Percentiles rank a stretch among this genome's conserved stretches.
Conservation (phyloP, 23 red algal genomes). For the Gracilaria vermiculophylla region DNA sequence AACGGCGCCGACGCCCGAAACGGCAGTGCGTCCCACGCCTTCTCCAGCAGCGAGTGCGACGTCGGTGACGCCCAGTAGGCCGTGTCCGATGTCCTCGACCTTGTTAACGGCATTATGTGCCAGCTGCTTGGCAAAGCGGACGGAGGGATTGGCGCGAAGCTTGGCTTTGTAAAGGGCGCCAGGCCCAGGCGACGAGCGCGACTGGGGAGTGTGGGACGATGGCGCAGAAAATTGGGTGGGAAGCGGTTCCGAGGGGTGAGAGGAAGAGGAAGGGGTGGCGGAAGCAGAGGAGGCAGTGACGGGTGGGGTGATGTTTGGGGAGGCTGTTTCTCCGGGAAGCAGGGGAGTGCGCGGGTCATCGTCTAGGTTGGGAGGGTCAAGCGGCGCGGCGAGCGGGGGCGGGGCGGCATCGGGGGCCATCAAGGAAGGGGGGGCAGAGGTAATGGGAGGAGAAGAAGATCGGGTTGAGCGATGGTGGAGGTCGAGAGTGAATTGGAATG, state of each 20-base stretch:
- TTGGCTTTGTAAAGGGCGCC: neutral
- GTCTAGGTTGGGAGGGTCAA: neutral
- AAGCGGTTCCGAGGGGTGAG: neutral
- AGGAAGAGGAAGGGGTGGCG: neutral
- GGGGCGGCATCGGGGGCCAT: neutral
- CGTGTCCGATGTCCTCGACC: constrained; percentile 69
- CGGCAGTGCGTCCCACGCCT: constrained; percentile 49
- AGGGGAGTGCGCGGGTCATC: neutral
- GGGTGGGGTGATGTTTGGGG: no score
- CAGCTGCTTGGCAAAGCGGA: constrained; percentile 48
- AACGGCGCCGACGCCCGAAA: constrained; percentile 51
- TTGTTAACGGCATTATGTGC: constrained; percentile 68
- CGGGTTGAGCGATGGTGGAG: neutral
- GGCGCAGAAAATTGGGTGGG: neutral
- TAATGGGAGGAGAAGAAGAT: no score
- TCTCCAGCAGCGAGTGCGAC: constrained; percentile 35
- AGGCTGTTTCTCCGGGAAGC: neutral
- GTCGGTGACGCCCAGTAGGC: constrained; percentile 61
- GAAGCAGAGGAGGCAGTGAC: neutral
- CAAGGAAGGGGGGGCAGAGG: neutral
- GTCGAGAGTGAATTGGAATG: no score
- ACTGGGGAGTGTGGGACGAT: neutral
- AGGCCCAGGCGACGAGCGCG: neutral
- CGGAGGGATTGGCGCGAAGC: constrained; percentile 23
- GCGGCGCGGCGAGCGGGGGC: neutral